phyloP scores from a whole-genome alignment of 176 grass and related monocot genomes.

The Typha latifolia region DNA sequence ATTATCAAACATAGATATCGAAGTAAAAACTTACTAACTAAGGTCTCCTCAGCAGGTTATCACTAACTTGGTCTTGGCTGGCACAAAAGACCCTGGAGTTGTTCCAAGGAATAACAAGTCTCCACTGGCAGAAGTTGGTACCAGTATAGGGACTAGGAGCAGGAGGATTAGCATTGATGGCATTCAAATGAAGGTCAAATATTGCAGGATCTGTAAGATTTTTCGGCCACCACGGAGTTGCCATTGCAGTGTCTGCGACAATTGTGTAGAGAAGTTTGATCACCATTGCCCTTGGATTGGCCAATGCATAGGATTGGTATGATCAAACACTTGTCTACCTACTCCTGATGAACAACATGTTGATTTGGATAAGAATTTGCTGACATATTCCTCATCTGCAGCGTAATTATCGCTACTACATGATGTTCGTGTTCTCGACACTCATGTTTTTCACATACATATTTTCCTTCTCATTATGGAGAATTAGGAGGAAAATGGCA shows the following conservation, averaged over 20 bases:
- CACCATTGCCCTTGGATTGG: slow-evolving; percentile 61
- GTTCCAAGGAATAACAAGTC: slow-evolving; percentile 26
- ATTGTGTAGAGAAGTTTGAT: slow-evolving; percentile 57
- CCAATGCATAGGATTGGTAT: slow-evolving; percentile 63
- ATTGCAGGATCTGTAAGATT: slow-evolving; percentile 45
- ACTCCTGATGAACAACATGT: not conserved
- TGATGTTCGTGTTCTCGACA: slow-evolving; percentile 32
- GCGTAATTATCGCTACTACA: slow-evolving; percentile 49
- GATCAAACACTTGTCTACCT: not conserved
- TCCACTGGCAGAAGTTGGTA: slow-evolving; percentile 7
- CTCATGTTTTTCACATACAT: slow-evolving; percentile 35
- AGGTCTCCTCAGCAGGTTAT: slow-evolving; percentile 20
- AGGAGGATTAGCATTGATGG: slow-evolving; percentile 23
- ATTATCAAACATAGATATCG: not conserved
- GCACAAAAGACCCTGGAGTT: slow-evolving; percentile 51
- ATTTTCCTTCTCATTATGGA: slow-evolving; percentile 27
- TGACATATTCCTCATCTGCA: slow-evolving; percentile 4
- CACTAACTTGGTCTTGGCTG: slow-evolving; percentile 31
- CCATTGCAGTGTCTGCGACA: slow-evolving; percentile 60
- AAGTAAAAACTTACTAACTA: not conserved
- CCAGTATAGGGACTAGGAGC: not conserved
- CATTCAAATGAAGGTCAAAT: slow-evolving; percentile 26
- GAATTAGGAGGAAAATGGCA: slow-evolving; percentile 23
- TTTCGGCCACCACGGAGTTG: slow-evolving; percentile 39
- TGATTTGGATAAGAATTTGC: not conserved